Percentiles rank a stretch among this genome's conserved stretches.
phyloP scores from a whole-genome alignment of 257 asterid genomes.

The Parsonsia alboflavescens region DNA sequence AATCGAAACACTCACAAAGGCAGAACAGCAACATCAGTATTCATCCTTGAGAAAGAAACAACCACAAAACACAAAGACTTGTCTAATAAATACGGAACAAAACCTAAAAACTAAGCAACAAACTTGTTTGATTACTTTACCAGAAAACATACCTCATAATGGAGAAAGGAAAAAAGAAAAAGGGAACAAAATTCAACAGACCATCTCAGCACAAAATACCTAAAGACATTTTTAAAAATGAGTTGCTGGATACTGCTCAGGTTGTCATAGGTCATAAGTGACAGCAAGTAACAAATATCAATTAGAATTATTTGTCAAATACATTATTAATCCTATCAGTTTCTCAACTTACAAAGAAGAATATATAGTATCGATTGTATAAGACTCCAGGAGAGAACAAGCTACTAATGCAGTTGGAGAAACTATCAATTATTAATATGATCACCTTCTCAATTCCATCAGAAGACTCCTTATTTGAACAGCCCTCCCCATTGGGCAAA shows the following conservation, averaged over 20 bases:
- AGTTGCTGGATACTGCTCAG: background rate
- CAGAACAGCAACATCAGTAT: background rate
- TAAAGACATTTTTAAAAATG: background rate
- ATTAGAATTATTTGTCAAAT: background rate
- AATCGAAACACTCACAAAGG: background rate
- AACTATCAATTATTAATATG: background rate
- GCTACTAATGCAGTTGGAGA: background rate
- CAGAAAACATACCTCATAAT: background rate
- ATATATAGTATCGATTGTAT: conserved; percentile 1
- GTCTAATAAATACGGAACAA: no score
- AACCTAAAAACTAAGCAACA: no score
- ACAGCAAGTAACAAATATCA: background rate
- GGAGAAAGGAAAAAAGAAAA: no score
- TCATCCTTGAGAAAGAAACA: background rate
- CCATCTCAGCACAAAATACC: background rate
- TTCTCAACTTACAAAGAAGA: background rate
- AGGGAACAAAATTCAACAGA: background rate
- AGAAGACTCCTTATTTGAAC: conserved; percentile 28
- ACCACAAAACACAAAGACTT: background rate
- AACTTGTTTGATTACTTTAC: background rate
- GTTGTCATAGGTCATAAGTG: background rate
- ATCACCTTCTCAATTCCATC: conserved; percentile 49
- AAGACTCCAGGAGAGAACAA: background rate
- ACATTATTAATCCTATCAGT: background rate
- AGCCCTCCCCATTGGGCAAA: conserved; percentile 40